Conservation (phyloP, 257 asterid genomes). For the Orobanche coerulescens region DNA sequence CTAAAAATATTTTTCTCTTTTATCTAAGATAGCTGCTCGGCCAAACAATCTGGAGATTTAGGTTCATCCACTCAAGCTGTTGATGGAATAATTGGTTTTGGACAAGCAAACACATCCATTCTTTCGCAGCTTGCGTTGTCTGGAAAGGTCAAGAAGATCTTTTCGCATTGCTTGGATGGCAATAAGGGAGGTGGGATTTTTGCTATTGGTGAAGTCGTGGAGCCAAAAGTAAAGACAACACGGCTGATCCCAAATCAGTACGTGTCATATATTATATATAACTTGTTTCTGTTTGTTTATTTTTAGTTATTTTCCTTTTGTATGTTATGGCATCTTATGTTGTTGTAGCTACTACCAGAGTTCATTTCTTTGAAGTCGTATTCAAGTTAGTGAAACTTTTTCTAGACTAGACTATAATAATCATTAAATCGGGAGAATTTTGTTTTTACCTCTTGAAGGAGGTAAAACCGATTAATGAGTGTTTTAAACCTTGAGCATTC, state of each 20-base stretch:
- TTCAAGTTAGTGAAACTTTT: not conserved
- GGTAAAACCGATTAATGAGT: not conserved
- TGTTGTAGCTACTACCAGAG: not conserved
- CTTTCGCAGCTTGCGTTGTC: conserved; percentile 57
- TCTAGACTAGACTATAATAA: not conserved
- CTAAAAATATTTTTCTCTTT: conserved; percentile 20
- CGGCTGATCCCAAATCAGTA: conserved; percentile 43
- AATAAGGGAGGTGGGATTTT: conserved; percentile 59
- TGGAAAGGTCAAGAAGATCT: conserved; percentile 43
- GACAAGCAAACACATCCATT: conserved; percentile 55
- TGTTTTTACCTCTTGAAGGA: not conserved
- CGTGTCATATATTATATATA: conserved; percentile 29
- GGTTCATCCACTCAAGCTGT: conserved; percentile 46
- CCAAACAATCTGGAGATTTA: conserved; percentile 41
- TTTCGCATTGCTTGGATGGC: conserved; percentile 58
- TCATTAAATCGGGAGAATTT: not conserved
- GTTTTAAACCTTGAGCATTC: not conserved
- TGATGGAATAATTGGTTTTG: conserved; percentile 65
- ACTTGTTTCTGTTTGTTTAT: conserved; percentile 5
- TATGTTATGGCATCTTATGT: not conserved
- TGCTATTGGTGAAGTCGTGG: conserved; percentile 54
- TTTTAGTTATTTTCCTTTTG: not conserved
- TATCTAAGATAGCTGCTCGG: conserved; percentile 52
- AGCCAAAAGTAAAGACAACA: conserved; percentile 42
- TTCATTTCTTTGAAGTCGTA: not conserved